Evolutionary conservation across 148 eudicot species (phyloP).

Genomic region (Vaccinium myrtillus): DNA sequence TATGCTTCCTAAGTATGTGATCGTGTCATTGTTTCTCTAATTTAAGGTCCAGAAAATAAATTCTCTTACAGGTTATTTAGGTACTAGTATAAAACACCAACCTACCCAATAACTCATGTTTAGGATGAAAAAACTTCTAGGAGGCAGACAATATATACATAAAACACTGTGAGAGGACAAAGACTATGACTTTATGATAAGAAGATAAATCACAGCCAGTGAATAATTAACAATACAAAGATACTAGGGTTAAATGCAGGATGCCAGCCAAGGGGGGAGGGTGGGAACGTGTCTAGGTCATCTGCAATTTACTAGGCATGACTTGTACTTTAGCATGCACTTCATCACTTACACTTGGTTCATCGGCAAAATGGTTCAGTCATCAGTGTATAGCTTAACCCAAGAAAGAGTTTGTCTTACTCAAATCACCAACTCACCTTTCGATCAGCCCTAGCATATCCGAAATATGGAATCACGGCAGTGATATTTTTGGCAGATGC

Average conservation of each 20-base stretch:
- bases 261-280: not conserved
- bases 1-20: not conserved
- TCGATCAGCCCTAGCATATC: slow-evolving; percentile 97
- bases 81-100: not conserved
- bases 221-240: not conserved
- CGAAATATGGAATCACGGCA: slow-evolving; percentile 96
- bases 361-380: not conserved
- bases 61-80: not conserved
- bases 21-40: not conserved
- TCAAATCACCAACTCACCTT: slow-evolving; percentile 42
- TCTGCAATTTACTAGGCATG: not conserved
- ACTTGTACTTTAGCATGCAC: not conserved
- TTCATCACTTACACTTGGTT: not conserved
- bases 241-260: not conserved
- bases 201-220: not conserved
- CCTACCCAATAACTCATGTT: not conserved
- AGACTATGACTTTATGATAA: not conserved
- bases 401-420: not conserved
- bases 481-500: slow-evolving; percentile 96
- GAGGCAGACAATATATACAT: not conserved
- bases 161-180: not conserved
- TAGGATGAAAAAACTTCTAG: not conserved
- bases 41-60: not conserved
- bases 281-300: not conserved
- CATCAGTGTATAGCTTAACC: not conserved